phyloP scores from a whole-genome alignment of 2,329 filamentous ascomycete genomes.

The Pseudophaeomoniella oleicola region DNA sequence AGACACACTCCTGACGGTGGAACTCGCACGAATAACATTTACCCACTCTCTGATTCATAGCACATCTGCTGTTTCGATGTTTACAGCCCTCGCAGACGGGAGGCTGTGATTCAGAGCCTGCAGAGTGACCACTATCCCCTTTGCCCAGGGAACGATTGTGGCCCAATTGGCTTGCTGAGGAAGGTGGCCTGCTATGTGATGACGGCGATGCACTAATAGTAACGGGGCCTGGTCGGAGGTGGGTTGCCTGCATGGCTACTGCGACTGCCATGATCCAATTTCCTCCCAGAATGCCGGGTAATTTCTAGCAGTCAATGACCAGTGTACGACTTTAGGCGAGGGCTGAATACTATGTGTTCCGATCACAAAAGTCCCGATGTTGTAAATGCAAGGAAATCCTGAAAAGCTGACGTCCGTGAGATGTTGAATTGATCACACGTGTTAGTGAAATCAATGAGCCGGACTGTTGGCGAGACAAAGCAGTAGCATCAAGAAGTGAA shows the following conservation, averaged over 20 bases:
- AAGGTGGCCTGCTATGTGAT: neutral
- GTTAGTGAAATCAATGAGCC: neutral
- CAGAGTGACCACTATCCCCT: neutral
- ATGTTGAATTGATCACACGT: neutral
- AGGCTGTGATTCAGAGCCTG: neutral
- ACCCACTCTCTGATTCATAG: neutral
- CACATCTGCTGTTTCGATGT: constrained; percentile 1
- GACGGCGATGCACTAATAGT: neutral
- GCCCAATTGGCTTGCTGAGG: neutral
- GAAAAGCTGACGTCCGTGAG: neutral
- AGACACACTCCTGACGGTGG: constrained; percentile 1
- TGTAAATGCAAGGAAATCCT: neutral
- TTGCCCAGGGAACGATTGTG: neutral
- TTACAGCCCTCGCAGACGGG: neutral
- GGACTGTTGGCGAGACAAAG: neutral
- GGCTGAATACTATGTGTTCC: neutral
- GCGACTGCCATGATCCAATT: constrained; percentile 1
- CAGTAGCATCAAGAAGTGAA: neutral
- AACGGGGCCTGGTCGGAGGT: neutral
- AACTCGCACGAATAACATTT: constrained; percentile 2
- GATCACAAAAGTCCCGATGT: neutral
- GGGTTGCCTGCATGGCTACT: neutral
- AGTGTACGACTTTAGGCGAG: neutral
- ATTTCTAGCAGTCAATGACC: neutral
- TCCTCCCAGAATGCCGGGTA: neutral